phyloP scores from a whole-genome alignment of 352 stramenopile genomes.

The Globisporangium camurandrum region DNA sequence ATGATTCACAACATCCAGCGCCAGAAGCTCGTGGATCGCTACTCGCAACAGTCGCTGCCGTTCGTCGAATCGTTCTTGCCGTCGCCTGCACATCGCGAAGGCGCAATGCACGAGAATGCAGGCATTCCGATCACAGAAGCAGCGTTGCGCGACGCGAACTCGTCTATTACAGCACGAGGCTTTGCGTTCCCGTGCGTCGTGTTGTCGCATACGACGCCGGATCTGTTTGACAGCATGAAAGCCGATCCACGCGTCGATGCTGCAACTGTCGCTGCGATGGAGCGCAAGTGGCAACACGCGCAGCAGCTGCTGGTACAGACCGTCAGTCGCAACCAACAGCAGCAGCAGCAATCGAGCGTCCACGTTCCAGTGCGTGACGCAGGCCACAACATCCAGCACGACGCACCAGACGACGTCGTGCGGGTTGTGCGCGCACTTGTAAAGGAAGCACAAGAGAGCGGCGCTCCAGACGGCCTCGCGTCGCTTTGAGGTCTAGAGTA shows the following conservation, averaged over 20 bases:
- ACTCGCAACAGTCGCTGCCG: constrained; percentile 35
- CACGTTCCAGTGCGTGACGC: constrained; percentile 46
- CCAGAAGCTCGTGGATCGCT: constrained; percentile 47
- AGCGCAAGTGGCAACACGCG: constrained; percentile 58
- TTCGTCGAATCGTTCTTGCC: constrained; percentile 61
- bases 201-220: constrained; percentile 50
- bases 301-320: constrained; percentile 45
- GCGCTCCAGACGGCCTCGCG: constrained; percentile 7
- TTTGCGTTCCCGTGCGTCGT: constrained; percentile 64
- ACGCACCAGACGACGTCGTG: constrained; percentile 53
- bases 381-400: constrained; percentile 69
- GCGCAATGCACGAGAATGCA: constrained; percentile 45
- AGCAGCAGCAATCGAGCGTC: constrained; percentile 21
- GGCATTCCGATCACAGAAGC: constrained; percentile 55
- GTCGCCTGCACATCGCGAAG: constrained; percentile 53
- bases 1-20: constrained; percentile 61
- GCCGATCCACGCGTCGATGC: constrained; percentile 36
- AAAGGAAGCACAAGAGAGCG: constrained; percentile 12
- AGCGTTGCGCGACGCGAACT: constrained; percentile 31
- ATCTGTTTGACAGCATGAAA: constrained; percentile 71
- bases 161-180: background rate
- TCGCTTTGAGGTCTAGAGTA: background rate
- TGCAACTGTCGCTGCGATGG: constrained; percentile 31
- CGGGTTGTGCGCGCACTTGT: constrained; percentile 55
- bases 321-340: no score